Evolutionary conservation across 371 early-diverging fungal genomes (phyloP), one percentile per base, ranked within the genome.

Genomic region (Vairimorpha necatrix): DNA sequence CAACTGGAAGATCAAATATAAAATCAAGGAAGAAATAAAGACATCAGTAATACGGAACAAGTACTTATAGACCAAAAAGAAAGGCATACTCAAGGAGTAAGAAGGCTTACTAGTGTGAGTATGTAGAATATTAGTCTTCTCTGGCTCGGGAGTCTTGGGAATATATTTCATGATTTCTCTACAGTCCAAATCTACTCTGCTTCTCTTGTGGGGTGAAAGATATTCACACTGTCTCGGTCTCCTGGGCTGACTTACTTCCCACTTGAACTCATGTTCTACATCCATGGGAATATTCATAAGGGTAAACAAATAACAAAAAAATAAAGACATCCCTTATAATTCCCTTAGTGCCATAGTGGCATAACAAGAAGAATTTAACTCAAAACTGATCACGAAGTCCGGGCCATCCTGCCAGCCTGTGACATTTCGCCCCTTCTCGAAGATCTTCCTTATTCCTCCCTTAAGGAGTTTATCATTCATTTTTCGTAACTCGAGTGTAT

Each of bases 281-380:
- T 77, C 77, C 77, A 77, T 70, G 1, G 72, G 72, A 39, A 24
- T 38, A 9, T 67, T 32, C 39, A 46, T 38, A 46, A 65, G 66
- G 50, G 66, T 56, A 72, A 56, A 18, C 36, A 54, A 70, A 28
- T 56, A 32, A 58, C 1, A 13, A 22, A 42, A 11, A 11, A 11
- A 11, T 42, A 11, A 42, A 42, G 42, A 42, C 11, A 42, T 42
- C 7, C 7, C n/a, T 38, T 46, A 65, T 65, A 46, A 65, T 84
- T 96, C 97, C 33, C 95, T 88, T 61, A 96, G 82, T 22, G 91
- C 91, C 94, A 95, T 93, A 0, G 97, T 96, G 7, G 97, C 97
- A 83, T 96, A 96, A 67, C 90, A 88, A 46, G 93, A 91, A 0
- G 91, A 82, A 14, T 84, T 86, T 63, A 96, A 85, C 1, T 88